These are phyloP conservation scores for Megacollybia marginata DNA, from an alignment of 768 basidiomycete species.

Conservation along the genomic window DNA sequence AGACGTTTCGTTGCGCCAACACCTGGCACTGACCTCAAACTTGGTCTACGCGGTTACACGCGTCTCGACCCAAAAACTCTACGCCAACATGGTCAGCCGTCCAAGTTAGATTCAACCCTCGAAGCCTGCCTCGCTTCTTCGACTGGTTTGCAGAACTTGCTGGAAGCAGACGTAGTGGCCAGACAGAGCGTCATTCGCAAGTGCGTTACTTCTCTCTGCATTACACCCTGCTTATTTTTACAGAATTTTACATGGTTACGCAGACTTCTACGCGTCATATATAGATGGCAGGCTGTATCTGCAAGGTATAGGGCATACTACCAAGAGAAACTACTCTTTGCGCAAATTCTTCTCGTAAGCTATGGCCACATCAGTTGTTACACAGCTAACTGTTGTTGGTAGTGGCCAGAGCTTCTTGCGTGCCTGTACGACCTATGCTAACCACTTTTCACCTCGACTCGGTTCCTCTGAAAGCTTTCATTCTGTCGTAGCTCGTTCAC, in stretches of 20 bases:
- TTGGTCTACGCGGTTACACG: background rate
- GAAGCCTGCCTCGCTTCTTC: background rate
- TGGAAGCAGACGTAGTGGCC: background rate
- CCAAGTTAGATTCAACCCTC: background rate
- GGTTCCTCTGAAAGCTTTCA: background rate
- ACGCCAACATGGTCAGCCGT: background rate
- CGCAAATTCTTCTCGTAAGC: background rate
- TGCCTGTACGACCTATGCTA: background rate
- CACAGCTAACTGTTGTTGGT: background rate
- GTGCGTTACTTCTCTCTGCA: background rate
- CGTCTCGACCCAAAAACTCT: background rate
- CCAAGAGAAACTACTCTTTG: background rate
- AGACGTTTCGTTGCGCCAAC: background rate
- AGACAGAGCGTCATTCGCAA: background rate
- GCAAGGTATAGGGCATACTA: background rate
- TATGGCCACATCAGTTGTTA: background rate
- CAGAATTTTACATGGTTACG: background rate
- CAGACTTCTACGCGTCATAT: background rate
- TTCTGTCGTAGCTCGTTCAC: constrained; percentile 7
- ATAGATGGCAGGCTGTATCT: background rate
- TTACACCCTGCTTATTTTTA: background rate
- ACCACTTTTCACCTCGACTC: background rate
- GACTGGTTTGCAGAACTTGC: background rate
- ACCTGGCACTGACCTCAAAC: background rate
- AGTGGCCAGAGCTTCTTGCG: background rate